phyloP scores from a whole-genome alignment of 768 basidiomycete species.

The Rhodotorula kratochvilovae region DNA sequence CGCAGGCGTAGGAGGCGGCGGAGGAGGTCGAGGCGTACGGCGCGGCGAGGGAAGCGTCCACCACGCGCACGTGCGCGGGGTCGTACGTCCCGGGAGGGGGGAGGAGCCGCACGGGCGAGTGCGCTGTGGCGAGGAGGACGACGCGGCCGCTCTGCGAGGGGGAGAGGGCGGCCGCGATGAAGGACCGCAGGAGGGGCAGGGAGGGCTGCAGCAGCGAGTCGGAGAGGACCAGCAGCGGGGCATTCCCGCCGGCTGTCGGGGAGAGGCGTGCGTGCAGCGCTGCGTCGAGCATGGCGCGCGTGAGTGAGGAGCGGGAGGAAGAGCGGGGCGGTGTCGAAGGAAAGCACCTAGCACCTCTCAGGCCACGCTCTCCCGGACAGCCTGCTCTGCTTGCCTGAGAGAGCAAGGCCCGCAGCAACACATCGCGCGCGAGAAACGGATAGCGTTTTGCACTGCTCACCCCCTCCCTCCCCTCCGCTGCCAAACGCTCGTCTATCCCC shows the following conservation, averaged over 20 bases:
- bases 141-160: background rate
- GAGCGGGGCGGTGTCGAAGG: background rate
- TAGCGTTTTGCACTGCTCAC: no score
- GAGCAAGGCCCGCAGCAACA: no score
- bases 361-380: no score
- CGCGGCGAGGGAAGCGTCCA: conserved; percentile 13
- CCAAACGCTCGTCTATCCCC: background rate
- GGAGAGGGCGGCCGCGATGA: conserved; percentile 14
- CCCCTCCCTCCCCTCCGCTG: no score
- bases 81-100: background rate
- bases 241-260: background rate
- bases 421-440: no score
- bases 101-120: background rate
- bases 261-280: conserved; percentile 6
- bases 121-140: background rate
- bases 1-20: background rate
- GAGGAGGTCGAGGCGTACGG: conserved; percentile 1
- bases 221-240: conserved; percentile 18
- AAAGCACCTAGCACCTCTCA: background rate
- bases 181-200: conserved; percentile 15
- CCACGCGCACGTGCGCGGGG: background rate
- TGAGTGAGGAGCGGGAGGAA: background rate
- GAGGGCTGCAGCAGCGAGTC: conserved; percentile 38
- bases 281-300: background rate
- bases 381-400: no score